Percentiles rank a stretch among this genome's conserved stretches.
phyloP scores from a whole-genome alignment of 177 flowering plant genomes.

The Vitis hybrid region DNA sequence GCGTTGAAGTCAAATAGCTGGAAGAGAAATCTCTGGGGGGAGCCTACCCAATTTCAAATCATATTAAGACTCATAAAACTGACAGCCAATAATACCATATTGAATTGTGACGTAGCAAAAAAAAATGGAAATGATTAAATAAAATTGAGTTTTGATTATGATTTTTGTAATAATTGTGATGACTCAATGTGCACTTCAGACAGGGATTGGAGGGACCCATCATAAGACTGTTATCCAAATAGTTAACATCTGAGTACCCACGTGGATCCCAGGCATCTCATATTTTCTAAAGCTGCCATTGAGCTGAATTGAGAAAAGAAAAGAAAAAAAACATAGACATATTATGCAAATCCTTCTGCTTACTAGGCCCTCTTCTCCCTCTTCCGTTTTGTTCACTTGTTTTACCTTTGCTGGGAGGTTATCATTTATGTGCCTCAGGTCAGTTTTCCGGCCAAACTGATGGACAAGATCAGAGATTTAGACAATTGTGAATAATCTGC shows the following conservation, averaged over 20 bases:
- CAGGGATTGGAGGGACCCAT: conserved; percentile 17
- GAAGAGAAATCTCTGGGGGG: conserved; percentile 2
- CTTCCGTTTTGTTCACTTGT: too few relatives aligned
- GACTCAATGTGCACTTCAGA: conserved; percentile 34
- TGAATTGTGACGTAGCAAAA: conserved; percentile 24
- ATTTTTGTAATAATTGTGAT: conserved; percentile 18
- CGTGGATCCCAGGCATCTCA: conserved; percentile 3
- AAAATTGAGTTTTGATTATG: conserved; percentile 4
- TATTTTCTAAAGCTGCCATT: background rate
- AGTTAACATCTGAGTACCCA: conserved; percentile 23
- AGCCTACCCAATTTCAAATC: conserved; percentile 6
- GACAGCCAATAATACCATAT: conserved; percentile 9
- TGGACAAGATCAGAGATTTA: too few relatives aligned
- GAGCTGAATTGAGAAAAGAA: background rate
- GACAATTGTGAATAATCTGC: too few relatives aligned
- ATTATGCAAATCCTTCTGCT: background rate
- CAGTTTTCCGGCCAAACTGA: too few relatives aligned
- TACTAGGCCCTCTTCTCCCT: background rate
- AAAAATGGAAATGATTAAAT: conserved; percentile 22
- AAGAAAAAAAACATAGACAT: background rate
- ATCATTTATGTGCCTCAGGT: too few relatives aligned
- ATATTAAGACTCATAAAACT: conserved; percentile 8
- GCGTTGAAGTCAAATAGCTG: conserved; percentile 23
- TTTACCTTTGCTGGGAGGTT: too few relatives aligned
- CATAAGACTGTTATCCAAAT: conserved; percentile 1